phyloP scores from a whole-genome alignment of 805 yeast species.

The Myxozyma vanderwaltii region DNA sequence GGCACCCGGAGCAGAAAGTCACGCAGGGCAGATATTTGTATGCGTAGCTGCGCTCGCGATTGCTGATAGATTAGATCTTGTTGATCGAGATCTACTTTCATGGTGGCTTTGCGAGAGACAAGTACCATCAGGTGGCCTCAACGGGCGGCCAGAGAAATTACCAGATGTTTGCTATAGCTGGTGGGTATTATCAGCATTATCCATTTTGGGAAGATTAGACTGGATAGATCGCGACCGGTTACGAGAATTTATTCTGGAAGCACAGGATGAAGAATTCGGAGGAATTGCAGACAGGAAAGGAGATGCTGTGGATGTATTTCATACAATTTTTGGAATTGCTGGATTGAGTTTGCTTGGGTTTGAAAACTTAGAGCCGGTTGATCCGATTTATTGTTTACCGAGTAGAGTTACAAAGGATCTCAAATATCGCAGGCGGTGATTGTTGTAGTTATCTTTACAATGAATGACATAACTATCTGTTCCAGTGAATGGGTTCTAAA shows the following conservation, averaged over 20 bases:
- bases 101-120: slow-evolving; percentile 95
- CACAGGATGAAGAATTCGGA: slow-evolving; percentile 69
- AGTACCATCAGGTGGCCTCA: slow-evolving; percentile 82
- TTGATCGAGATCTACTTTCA: slow-evolving; percentile 51
- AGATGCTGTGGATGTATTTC: slow-evolving; percentile 90
- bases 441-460: not conserved
- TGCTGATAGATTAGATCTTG: slow-evolving; percentile 55
- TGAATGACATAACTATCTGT: no score
- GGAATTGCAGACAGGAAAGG: slow-evolving; percentile 93
- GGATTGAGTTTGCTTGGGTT: slow-evolving; percentile 78
- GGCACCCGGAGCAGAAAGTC: slow-evolving; percentile 93
- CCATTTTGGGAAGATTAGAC: slow-evolving; percentile 55
- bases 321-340: slow-evolving; percentile 86
- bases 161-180: slow-evolving; percentile 92
- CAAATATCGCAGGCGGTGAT: not conserved
- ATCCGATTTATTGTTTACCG: slow-evolving; percentile 90
- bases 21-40: slow-evolving; percentile 88
- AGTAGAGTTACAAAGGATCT: slow-evolving; percentile 44
- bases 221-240: slow-evolving; percentile 77
- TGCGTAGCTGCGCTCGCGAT: slow-evolving; percentile 82
- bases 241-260: slow-evolving; percentile 63
- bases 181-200: slow-evolving; percentile 68
- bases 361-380: slow-evolving; percentile 61
- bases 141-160: slow-evolving; percentile 93
- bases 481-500: no score